These are phyloP conservation scores for Russula compacta DNA, from an alignment of 768 basidiomycete genomes.

Conservation along the genomic window DNA sequence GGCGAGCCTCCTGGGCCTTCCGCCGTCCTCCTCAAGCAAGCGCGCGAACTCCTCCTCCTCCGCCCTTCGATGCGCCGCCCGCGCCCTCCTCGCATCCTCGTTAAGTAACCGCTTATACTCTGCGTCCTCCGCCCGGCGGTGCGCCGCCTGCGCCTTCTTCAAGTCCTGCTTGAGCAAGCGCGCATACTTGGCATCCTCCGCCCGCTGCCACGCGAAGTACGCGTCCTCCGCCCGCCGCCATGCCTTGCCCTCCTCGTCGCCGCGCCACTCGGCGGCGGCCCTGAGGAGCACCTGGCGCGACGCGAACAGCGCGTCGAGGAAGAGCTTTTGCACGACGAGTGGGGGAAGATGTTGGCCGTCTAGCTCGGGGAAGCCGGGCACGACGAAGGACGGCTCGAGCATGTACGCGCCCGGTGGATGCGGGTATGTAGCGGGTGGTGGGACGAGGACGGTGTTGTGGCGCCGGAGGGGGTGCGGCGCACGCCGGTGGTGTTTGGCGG, in stretches of 20 bases:
- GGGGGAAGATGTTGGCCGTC: background rate
- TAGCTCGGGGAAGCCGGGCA: background rate
- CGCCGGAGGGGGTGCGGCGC: background rate
- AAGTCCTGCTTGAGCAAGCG: background rate
- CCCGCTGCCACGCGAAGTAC: background rate
- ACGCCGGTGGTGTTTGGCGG: background rate
- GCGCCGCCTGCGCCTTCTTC: background rate
- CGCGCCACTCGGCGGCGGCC: background rate
- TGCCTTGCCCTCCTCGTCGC: background rate
- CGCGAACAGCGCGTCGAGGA: slow-evolving; percentile 4
- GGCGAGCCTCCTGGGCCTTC: background rate
- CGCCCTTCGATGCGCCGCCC: background rate
- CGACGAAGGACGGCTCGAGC: background rate
- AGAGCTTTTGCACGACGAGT: background rate
- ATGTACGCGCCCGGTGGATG: slow-evolving; percentile 2
- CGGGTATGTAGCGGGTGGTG: background rate
- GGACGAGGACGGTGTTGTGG: background rate
- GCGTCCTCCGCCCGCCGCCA: background rate
- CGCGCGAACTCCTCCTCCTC: background rate
- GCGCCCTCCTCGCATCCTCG: slow-evolving; percentile 1
- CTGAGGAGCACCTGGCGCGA: background rate
- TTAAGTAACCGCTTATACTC: background rate
- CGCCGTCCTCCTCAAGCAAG: background rate
- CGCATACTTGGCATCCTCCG: background rate
- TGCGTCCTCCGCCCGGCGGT: background rate